phyloP scores from a whole-genome alignment of 1,139 yeast genomes.

The Suhomyces chickasaworum region DNA sequence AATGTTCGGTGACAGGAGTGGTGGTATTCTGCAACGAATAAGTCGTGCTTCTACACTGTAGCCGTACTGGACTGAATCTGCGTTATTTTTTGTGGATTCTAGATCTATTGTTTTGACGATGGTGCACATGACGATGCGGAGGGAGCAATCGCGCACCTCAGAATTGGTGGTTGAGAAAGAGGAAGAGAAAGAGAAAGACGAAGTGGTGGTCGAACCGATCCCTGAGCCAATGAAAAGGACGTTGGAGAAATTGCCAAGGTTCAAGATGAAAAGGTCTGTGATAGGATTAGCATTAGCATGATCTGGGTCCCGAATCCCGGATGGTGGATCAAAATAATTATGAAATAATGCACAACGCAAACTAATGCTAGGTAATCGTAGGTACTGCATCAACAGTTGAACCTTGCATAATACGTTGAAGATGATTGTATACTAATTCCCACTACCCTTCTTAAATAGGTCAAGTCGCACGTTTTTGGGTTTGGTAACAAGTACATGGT shows the following conservation, averaged over 20 bases:
- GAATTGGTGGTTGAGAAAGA: too few relatives aligned
- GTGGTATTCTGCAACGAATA: constrained; percentile 4
- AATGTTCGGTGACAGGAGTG: constrained; percentile 2
- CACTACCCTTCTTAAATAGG: neutral
- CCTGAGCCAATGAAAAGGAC: too few relatives aligned
- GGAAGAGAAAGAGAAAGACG: too few relatives aligned
- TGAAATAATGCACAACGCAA: too few relatives aligned
- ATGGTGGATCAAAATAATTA: too few relatives aligned
- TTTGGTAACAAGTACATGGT: neutral
- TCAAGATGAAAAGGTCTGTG: too few relatives aligned
- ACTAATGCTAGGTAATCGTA: neutral
- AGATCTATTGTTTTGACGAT: neutral
- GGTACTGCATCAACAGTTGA: neutral
- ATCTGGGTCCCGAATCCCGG: too few relatives aligned
- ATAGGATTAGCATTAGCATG: neutral
- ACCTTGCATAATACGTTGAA: neutral
- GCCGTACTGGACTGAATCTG: neutral
- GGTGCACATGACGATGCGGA: constrained; percentile 3
- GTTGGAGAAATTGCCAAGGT: neutral
- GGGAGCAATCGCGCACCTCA: neutral
- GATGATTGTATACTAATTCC: neutral
- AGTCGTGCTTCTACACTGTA: neutral
- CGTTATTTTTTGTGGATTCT: neutral
- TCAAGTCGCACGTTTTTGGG: neutral
- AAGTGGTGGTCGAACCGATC: too few relatives aligned